Conservation (phyloP, 148 eudicot species). For the Rhododendron griersonianum region DNA sequence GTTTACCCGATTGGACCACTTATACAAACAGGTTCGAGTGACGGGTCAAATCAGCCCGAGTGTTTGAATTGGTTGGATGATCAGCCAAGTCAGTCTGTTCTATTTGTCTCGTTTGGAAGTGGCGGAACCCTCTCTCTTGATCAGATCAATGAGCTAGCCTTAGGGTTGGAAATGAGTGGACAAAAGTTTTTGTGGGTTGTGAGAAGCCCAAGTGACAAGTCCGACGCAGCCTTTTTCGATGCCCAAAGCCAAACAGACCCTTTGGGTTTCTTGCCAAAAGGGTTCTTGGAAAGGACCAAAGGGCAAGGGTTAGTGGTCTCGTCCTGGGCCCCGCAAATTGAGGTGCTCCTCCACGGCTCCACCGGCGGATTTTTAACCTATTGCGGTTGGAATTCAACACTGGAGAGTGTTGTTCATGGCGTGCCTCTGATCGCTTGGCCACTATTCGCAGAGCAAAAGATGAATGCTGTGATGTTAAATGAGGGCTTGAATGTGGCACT, state of each 20-base stretch:
- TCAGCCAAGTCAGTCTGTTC: no score
- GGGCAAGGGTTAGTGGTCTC: slow-evolving; percentile 14
- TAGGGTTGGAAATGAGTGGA: slow-evolving; percentile 33
- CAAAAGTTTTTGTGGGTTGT: slow-evolving; percentile 41
- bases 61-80: no score
- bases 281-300: slow-evolving; percentile 27
- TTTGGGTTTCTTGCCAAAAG: slow-evolving; percentile 24
- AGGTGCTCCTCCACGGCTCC: background rate
- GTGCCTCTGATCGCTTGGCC: no score
- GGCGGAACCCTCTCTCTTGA: slow-evolving; percentile 46
- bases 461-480: background rate
- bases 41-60: no score
- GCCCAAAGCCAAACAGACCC: slow-evolving; percentile 14
- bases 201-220: background rate
- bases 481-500: background rate
- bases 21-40: no score
- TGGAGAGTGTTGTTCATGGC: background rate
- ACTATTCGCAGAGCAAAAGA: background rate
- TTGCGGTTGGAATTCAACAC: background rate
- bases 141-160: slow-evolving; percentile 24
- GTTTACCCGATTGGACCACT: no score
- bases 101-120: background rate
- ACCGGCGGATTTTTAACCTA: background rate
- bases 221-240: slow-evolving; percentile 13
- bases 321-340: background rate